Evolutionary conservation across 257 asterid species (phyloP), one percentile per base, ranked within the genome.

Genomic region (Solanum megistacrolobum): DNA sequence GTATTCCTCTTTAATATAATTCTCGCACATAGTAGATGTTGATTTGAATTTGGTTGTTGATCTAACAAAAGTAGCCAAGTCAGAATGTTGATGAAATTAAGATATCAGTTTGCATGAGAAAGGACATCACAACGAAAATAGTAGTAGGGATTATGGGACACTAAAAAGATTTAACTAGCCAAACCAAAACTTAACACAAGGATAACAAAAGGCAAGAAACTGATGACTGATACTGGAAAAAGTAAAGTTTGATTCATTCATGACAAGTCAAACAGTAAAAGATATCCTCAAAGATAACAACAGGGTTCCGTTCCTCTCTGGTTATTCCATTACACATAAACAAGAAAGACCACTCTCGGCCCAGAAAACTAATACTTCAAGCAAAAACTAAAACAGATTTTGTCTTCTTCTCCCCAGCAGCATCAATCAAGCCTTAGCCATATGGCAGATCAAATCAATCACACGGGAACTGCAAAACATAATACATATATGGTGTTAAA

Each of bases 381-480:
- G 8, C 25, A 81, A 81, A 46, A 29, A 27, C 66, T 27, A 48
- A 81, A 81, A 81, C 38, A 81, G 18, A 36, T 48, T 7, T 2
- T 34, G 27, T 18, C 25, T 5, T 21, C 2, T 46, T 3, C 39
- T 43, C 66, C 78, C 8, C 23, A 48, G 60, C 18, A 25, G 88
- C 25, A 68, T n/a, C 83, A 68, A 68, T n/a, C 60, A 43, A 29
- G 43, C 29, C 83, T 89, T 73, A 32, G 94, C 92, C 91, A 95
- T 95, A 91, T 95, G 96, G 75, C 87, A 91, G 68, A 95, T 92
- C 91, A 95, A 88, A 87, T 95, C 98, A 13, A 95, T 86, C 92
- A 95, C 97, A 5, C 98, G 92, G 11, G 96, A 87, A 88, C 98
- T 94, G 94, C 93, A 91, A 25, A 13, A 46, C 25, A 41, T 23